These are phyloP conservation scores for Yamadazyma mexicana DNA, from an alignment of 1,139 yeast genomes.

Conservation along the genomic window DNA sequence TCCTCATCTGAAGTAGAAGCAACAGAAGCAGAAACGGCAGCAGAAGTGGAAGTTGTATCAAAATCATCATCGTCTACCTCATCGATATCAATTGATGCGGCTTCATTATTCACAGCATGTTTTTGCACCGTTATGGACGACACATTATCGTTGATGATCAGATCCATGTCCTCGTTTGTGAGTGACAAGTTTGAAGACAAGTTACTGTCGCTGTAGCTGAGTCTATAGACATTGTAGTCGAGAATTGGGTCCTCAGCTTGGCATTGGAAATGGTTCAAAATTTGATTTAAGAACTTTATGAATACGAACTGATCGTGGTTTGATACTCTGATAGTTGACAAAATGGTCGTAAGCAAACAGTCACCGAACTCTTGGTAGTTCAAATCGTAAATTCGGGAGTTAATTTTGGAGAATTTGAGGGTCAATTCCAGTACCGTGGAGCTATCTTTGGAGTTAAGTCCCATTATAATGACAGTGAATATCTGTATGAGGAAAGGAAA, in stretches of 20 bases:
- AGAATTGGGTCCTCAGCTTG: conserved; percentile 8
- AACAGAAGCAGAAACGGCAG: neutral
- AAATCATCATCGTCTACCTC: conserved; percentile 17
- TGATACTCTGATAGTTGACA: neutral
- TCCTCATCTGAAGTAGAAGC: conserved; percentile 6
- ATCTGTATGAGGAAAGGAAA: conserved; percentile 5
- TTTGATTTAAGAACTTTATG: conserved; percentile 9
- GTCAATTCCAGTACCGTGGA: conserved; percentile 3
- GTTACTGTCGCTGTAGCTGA: conserved; percentile 12
- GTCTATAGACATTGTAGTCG: conserved; percentile 8
- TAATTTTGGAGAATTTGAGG: conserved; percentile 9
- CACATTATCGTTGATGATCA: conserved; percentile 6
- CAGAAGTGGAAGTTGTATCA: neutral
- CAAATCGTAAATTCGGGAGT: conserved; percentile 9
- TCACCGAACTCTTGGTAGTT: conserved; percentile 8
- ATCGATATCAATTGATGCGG: conserved; percentile 11
- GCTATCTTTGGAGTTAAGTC: conserved; percentile 1
- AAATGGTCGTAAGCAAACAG: conserved; percentile 6
- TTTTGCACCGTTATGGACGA: conserved; percentile 2
- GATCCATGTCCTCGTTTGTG: conserved; percentile 8
- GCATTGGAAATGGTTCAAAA: conserved; percentile 5
- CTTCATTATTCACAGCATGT: neutral
- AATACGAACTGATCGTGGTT: conserved; percentile 4
- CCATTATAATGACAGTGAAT: conserved; percentile 5
- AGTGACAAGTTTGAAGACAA: conserved; percentile 9